These are phyloP conservation scores for Skeletonema costatum DNA, from an alignment of 108 stramenopile genomes.

Conservation along the genomic window DNA sequence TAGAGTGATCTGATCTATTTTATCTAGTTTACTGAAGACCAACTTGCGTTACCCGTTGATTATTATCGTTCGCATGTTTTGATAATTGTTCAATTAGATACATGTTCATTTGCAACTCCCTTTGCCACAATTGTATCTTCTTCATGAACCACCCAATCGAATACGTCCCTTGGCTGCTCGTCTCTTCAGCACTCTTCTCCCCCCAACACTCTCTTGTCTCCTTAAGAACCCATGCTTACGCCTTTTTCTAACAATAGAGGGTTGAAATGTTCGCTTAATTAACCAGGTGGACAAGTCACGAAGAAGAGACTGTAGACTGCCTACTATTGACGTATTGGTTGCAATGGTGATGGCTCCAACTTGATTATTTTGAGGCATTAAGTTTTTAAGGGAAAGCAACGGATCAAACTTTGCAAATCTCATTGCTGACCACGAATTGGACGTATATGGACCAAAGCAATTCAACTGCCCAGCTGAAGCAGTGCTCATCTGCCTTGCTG, in stretches of 20 bases:
- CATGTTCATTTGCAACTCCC: not conserved
- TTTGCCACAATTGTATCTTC: not conserved
- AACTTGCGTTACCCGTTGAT: not conserved
- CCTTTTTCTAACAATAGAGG: slow-evolving; percentile 80
- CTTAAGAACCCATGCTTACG: slow-evolving; percentile 86
- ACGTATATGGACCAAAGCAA: not conserved
- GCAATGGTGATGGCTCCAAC: slow-evolving; percentile 12
- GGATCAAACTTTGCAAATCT: not conserved
- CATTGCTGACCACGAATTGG: not conserved
- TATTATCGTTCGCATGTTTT: not conserved
- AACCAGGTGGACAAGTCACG: slow-evolving; percentile 44
- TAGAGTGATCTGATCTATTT: not conserved
- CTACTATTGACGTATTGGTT: slow-evolving; percentile 15
- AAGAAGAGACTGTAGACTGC: slow-evolving; percentile 26
- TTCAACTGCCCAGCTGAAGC: not conserved
- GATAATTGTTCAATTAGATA: not conserved
- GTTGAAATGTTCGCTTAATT: slow-evolving; percentile 92
- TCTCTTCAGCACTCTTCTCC: slow-evolving; percentile 70
- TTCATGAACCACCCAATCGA: slow-evolving; percentile 66
- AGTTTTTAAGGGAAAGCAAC: not conserved
- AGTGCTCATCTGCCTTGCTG: not conserved
- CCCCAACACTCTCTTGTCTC: slow-evolving; percentile 65
- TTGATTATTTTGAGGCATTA: not conserved
- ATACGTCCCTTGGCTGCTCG: slow-evolving; percentile 71
- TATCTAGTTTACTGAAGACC: not conserved